Conservation (phyloP, 768 basidiomycete species). For the Auricularia cornea region DNA sequence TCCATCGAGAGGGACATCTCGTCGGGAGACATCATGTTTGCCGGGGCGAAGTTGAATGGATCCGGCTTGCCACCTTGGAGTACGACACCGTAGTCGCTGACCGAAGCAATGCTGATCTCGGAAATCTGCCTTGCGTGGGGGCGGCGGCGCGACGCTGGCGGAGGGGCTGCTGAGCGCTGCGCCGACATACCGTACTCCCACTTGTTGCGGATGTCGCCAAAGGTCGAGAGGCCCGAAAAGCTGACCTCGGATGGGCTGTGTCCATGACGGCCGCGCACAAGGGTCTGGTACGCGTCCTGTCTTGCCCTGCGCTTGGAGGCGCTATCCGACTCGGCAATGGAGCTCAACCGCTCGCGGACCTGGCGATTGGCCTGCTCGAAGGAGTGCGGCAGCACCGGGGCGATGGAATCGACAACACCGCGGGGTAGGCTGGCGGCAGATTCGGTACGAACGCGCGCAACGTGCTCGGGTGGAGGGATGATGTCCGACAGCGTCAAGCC, state of each 20-base stretch:
- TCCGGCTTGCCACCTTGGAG: constrained; percentile 54
- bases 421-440: constrained; percentile 32
- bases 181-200: constrained; percentile 61
- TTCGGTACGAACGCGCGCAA: background rate
- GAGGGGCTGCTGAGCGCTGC: constrained; percentile 58
- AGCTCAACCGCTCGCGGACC: constrained; percentile 3
- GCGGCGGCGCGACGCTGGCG: constrained; percentile 12
- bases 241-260: constrained; percentile 41
- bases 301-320: constrained; percentile 30
- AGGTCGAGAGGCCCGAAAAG: constrained; percentile 66
- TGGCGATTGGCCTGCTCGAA: background rate
- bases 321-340: constrained; percentile 36
- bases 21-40: constrained; percentile 49
- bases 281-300: constrained; percentile 10
- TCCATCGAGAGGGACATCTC: constrained; percentile 49
- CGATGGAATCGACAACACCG: constrained; percentile 47
- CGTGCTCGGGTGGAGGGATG: constrained; percentile 42
- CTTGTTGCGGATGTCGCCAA: constrained; percentile 68
- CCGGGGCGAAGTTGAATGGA: constrained; percentile 64
- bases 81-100: constrained; percentile 69
- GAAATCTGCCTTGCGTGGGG: constrained; percentile 47
- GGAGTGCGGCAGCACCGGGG: constrained; percentile 27
- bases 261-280: constrained; percentile 25
- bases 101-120: constrained; percentile 63
- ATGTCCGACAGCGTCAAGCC: constrained; percentile 62